Evolutionary conservation across 345 rosid species (phyloP), one percentile per base, ranked within the genome.

Genomic region (Euphorbia lathyris): DNA sequence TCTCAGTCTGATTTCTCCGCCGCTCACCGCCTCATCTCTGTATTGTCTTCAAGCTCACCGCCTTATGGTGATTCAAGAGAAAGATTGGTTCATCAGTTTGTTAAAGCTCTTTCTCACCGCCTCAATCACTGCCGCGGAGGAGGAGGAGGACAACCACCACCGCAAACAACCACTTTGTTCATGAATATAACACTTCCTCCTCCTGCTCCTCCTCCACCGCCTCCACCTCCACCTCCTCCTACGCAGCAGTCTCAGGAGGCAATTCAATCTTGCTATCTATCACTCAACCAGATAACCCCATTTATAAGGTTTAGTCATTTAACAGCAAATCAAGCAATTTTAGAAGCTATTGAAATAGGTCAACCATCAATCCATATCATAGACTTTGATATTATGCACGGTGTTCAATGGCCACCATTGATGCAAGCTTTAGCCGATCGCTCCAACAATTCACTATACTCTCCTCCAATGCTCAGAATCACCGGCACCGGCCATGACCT

Each of bases 381-480:
- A 1, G 99, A 95, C 72, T 88, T 95, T 62, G 97, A 95, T 76
- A 91, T 92, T 75, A 91, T 93, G 86, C 97, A 95, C 76, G 99
- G 99, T 20, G 90, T 95, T 48, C 99, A 95, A 66, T 95, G 99
- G 99, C 99, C 99, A 10, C 97, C 99, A 5, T 69, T 95, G 52
- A 90, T 95, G 99, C 99, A 95, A 62, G 97, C 97, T 64, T 80
- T 95, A 66, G 92, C 88, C 6, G 97, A 91, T 61, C 85, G 95
- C 5, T 74, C 79, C 23, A 79, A 56, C 73, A 78, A 74, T 73
- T 48, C 66, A n/a, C 68, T 72, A 51, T 72, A 55, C 47, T 81
- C 87, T 12, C 86, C 92, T n/a, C 90, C 89, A 12, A 83, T 73
- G 81, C 86, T 95, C 17, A 87, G 97, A 27, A 90, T 95, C 77